phyloP scores from a whole-genome alignment of 2,329 filamentous ascomycete species.

The Cladosporium sp. region DNA sequence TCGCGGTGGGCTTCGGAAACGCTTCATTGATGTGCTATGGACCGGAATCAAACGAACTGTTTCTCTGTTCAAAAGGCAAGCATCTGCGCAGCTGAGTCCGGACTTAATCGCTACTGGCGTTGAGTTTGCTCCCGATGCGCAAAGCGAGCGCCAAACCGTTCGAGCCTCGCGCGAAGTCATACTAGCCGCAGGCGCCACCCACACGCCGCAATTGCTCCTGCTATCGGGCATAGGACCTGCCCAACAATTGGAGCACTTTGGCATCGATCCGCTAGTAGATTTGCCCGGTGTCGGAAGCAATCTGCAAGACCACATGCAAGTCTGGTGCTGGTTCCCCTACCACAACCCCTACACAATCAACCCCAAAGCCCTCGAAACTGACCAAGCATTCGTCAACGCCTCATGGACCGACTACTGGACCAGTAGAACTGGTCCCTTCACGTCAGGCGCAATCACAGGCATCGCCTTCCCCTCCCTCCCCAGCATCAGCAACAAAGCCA shows the following conservation, averaged over 20 bases:
- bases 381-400: conserved; percentile 22
- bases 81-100: not conserved
- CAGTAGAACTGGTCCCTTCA: conserved; percentile 27
- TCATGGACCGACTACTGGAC: conserved; percentile 24
- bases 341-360: conserved; percentile 17
- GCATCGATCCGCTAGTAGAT: conserved; percentile 51
- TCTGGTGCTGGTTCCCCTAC: conserved; percentile 23
- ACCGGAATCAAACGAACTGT: not conserved
- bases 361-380: conserved; percentile 20
- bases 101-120: conserved; percentile 18
- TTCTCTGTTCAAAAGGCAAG: not conserved
- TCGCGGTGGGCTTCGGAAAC: not conserved
- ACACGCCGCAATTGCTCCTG: conserved; percentile 29
- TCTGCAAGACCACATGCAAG: conserved; percentile 52
- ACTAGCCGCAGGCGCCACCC: conserved; percentile 26
- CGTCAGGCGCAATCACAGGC: conserved; percentile 24
- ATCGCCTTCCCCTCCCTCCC: conserved; percentile 28
- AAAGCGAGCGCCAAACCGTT: conserved; percentile 18
- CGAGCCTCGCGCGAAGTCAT: conserved; percentile 27
- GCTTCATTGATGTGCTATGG: not conserved
- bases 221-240: conserved; percentile 53
- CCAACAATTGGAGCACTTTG: conserved; percentile 39
- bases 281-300: conserved; percentile 61
- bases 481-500: conserved; percentile 15
- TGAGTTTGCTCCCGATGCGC: conserved; percentile 22